These are phyloP conservation scores for Salicornia ramosissima DNA, from an alignment of 148 eudicot genomes.

Conservation along the genomic window DNA sequence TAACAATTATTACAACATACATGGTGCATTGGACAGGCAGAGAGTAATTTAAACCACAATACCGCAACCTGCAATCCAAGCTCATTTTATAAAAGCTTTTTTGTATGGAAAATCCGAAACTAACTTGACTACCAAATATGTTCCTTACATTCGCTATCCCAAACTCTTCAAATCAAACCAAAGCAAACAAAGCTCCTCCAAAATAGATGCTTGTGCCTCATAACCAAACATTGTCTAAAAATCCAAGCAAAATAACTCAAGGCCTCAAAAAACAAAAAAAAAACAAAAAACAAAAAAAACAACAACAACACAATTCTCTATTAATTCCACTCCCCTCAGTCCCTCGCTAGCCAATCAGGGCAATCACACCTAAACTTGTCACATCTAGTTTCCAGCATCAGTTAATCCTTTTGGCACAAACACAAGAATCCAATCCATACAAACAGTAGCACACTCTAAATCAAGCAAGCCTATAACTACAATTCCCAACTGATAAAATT, in stretches of 20 bases:
- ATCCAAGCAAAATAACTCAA: neutral
- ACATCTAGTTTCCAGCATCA: slow-evolving; percentile 12
- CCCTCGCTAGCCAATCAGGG: neutral
- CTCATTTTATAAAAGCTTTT: too few relatives aligned
- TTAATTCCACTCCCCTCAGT: neutral
- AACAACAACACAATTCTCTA: neutral
- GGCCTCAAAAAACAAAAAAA: too few relatives aligned
- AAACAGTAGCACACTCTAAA: neutral
- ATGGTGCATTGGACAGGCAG: neutral
- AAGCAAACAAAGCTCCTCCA: neutral
- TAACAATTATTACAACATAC: neutral
- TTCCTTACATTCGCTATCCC: neutral
- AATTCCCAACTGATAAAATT: neutral
- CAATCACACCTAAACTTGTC: slow-evolving; percentile 12
- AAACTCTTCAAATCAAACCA: neutral
- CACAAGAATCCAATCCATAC: neutral
- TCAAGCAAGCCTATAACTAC: slow-evolving; percentile 2
- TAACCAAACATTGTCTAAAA: neutral
- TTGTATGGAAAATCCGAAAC: too few relatives aligned
- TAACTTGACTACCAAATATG: too few relatives aligned
- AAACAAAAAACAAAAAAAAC: too few relatives aligned
- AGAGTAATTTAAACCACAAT: neutral
- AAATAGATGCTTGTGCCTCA: neutral
- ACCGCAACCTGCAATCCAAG: too few relatives aligned
- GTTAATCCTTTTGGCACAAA: neutral